phyloP scores from a whole-genome alignment of 1,284 basidiomycete species.

The Amylostereum areolatum region DNA sequence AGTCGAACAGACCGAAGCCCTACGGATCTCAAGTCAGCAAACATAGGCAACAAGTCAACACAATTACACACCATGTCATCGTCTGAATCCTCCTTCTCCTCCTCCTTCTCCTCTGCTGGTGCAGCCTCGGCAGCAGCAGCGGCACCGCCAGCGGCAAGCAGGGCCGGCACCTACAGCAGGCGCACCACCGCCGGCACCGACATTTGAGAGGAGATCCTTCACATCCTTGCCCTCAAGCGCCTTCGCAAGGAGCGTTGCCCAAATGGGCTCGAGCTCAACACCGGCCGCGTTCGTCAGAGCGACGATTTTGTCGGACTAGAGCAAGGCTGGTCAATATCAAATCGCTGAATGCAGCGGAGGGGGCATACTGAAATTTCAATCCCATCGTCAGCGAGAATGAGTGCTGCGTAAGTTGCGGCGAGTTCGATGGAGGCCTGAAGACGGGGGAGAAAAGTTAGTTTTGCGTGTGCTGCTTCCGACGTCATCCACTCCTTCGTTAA shows the following conservation, averaged over 20 bases:
- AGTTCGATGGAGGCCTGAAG: constrained; percentile 63
- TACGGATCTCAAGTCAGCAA: constrained; percentile 18
- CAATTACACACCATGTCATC: constrained; percentile 77
- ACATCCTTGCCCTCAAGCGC: constrained; percentile 97
- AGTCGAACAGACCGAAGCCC: constrained; percentile 85
- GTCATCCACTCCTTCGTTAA: not conserved
- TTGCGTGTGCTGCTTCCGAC: not conserved
- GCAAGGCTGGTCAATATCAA: not conserved
- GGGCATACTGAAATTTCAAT: constrained; percentile 91
- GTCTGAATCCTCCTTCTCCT: constrained; percentile 88
- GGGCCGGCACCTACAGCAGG: constrained; percentile 60
- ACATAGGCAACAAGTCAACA: not conserved
- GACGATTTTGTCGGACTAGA: constrained; percentile 86
- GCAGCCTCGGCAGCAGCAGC: constrained; percentile 57
- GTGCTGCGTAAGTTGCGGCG: constrained; percentile 86
- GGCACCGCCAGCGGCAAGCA: constrained; percentile 48
- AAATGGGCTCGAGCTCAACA: constrained; percentile 93
- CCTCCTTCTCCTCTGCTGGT: constrained; percentile 74
- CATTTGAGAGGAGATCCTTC: constrained; percentile 91
- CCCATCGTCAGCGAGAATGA: constrained; percentile 95
- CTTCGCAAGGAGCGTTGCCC: constrained; percentile 95
- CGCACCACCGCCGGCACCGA: constrained; percentile 80
- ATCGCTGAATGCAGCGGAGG: not conserved
- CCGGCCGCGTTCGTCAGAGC: constrained; percentile 79
- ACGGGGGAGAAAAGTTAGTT: constrained; percentile 4